These are phyloP conservation scores for Populus simonii DNA, from an alignment of 345 rosid genomes.

Conservation along the genomic window DNA sequence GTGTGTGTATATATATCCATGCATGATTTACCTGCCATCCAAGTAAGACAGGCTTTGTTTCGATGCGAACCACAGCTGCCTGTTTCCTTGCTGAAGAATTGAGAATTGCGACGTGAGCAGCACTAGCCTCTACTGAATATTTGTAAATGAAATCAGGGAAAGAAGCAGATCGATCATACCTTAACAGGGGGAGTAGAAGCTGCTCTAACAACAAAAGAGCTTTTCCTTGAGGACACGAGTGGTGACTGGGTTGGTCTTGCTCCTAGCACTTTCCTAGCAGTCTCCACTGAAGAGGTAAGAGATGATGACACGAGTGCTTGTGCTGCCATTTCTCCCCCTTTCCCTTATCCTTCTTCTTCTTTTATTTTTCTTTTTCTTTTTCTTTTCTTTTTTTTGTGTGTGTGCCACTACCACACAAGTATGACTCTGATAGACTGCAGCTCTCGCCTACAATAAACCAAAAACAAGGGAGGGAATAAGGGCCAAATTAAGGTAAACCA, in stretches of 20 bases:
- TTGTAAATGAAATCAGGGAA: neutral
- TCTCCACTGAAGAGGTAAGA: constrained; percentile 69
- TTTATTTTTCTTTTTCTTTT: neutral
- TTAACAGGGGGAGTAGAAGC: constrained; percentile 89
- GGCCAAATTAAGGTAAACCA: constrained; percentile 22
- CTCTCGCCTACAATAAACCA: constrained; percentile 12
- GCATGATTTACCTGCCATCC: constrained; percentile 78
- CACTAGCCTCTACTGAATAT: too few relatives aligned
- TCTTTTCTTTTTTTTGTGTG: too few relatives aligned
- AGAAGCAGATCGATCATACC: constrained; percentile 33
- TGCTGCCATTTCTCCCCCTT: constrained; percentile 55
- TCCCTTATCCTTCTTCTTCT: neutral
- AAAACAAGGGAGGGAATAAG: neutral
- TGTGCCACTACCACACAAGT: too few relatives aligned
- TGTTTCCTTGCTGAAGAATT: constrained; percentile 73
- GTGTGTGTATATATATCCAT: neutral
- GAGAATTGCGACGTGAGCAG: neutral
- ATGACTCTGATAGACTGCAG: too few relatives aligned
- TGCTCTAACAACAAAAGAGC: constrained; percentile 68
- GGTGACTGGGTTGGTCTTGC: constrained; percentile 40
- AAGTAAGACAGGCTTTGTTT: constrained; percentile 85
- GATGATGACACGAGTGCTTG: constrained; percentile 91
- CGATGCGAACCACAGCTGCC: constrained; percentile 92
- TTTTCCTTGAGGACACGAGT: constrained; percentile 47
- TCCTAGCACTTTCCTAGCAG: constrained; percentile 66